A percentile compares a stretch with the other conserved stretches of the same genome.
Conservation (phyloP, 768 basidiomycete species). For the Suillus subaureus region DNA sequence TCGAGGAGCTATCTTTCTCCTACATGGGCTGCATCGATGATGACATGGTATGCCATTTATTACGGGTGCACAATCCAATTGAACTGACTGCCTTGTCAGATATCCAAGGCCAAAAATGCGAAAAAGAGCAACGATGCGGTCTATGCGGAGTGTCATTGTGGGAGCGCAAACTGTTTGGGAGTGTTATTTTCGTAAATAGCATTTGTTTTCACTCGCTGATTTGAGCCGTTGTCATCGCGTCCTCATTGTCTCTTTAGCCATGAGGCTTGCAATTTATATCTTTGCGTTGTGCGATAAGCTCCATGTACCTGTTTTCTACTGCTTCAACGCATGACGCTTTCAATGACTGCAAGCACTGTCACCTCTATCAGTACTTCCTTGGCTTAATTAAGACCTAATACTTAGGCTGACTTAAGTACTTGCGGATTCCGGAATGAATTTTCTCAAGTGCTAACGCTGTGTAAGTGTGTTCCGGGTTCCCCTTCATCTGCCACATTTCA, state of each 20-base stretch:
- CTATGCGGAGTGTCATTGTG: slow-evolving; percentile 53
- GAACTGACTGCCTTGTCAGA: slow-evolving; percentile 6
- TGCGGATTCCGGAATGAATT: not conserved
- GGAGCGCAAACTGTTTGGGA: slow-evolving; percentile 53
- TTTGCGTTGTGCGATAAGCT: not conserved
- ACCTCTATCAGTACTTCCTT: not conserved
- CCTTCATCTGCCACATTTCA: not conserved
- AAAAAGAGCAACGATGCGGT: slow-evolving; percentile 41
- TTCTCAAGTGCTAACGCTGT: not conserved
- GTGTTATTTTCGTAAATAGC: slow-evolving; percentile 26
- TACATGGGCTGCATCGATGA: slow-evolving; percentile 62
- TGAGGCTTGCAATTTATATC: not conserved
- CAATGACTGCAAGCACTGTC: not conserved
- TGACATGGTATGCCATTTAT: slow-evolving; percentile 15
- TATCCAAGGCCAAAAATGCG: not conserved
- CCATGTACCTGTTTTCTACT: not conserved
- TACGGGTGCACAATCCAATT: not conserved
- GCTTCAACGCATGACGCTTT: not conserved
- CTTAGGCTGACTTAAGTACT: not conserved
- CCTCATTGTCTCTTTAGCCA: not conserved
- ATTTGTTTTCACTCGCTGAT: slow-evolving; percentile 2
- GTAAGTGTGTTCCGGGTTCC: not conserved
- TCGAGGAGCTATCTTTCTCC: slow-evolving; percentile 78
- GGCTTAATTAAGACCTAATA: not conserved
- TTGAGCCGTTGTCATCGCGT: too few species aligned